phyloP scores from a whole-genome alignment of 139 green algal genomes.

The Diplosphaera chodatii region DNA sequence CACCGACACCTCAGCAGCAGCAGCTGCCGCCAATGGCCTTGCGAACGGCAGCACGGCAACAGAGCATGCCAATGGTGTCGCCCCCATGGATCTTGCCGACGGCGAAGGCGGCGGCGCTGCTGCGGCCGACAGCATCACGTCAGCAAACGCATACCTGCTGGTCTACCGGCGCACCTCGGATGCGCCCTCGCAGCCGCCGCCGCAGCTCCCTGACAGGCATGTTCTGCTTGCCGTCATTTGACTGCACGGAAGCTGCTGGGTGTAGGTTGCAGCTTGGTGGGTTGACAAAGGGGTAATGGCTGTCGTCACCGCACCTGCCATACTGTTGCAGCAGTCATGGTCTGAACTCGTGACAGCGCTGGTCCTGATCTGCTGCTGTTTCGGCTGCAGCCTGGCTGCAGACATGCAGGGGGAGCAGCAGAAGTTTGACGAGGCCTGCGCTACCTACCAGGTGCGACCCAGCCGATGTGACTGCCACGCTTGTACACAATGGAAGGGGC shows the following conservation, averaged over 20 bases:
- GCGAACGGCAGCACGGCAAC: too few species aligned
- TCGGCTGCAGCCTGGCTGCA: not conserved
- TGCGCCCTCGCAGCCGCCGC: not conserved
- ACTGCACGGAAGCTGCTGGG: too few species aligned
- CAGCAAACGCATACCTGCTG: slow-evolving; percentile 72
- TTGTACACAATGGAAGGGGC: too few species aligned
- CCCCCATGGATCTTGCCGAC: not conserved
- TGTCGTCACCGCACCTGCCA: too few species aligned
- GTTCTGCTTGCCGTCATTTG: too few species aligned
- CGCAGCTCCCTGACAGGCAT: slow-evolving; percentile 3
- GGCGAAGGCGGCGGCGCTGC: not conserved
- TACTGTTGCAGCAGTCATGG: too few species aligned
- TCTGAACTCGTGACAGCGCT: too few species aligned
- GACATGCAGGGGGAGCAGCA: slow-evolving; percentile 6
- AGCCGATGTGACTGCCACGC: too few species aligned
- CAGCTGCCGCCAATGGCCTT: not conserved
- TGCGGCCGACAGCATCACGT: slow-evolving; percentile 18
- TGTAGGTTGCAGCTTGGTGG: too few species aligned
- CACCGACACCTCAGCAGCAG: too few species aligned
- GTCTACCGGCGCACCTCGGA: slow-evolving; percentile 47
- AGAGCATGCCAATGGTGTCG: not conserved
- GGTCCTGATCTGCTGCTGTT: too few species aligned
- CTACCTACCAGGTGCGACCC: slow-evolving; percentile 5
- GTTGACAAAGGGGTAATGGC: too few species aligned
- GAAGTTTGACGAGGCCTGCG: slow-evolving; percentile 5